A percentile compares a stretch with the other conserved stretches of the same genome.
Evolutionary conservation across 2,329 filamentous ascomycete species (phyloP).

Genomic region (Colletotrichum lini): DNA sequence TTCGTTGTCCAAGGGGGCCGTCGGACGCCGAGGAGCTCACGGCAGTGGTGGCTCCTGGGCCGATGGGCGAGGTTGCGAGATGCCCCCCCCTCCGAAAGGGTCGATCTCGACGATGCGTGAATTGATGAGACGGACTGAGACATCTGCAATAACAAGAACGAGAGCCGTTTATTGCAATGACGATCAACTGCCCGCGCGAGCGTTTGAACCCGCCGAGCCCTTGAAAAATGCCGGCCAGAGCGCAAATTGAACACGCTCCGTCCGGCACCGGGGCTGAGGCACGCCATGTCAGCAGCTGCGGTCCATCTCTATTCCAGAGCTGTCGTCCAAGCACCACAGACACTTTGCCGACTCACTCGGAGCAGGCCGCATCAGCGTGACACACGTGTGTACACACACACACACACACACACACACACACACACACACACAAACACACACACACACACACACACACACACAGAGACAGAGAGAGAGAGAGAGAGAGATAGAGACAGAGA

Average conservation of each 20-base stretch:
- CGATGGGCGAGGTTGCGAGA: slow-evolving; percentile 26
- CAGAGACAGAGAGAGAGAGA: no score
- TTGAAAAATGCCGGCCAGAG: not conserved
- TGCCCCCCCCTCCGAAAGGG: slow-evolving; percentile 32
- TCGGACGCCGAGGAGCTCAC: not conserved
- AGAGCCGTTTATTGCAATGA: slow-evolving; percentile 7
- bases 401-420: no score
- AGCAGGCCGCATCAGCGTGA: not conserved
- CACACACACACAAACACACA: no score
- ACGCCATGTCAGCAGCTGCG: slow-evolving; percentile 10
- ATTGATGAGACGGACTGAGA: slow-evolving; percentile 33
- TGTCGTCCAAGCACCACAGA: slow-evolving; percentile 15
- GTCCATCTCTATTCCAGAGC: not conserved
- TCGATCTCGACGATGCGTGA: not conserved
- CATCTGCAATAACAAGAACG: slow-evolving; percentile 28
- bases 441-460: no score
- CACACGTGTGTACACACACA: slow-evolving; percentile 15
- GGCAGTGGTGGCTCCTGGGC: no score
- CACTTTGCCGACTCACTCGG: not conserved
- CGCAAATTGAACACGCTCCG: not conserved
- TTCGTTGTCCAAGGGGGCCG: slow-evolving; percentile 8
- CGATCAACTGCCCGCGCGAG: slow-evolving; percentile 22
- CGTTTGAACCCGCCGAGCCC: slow-evolving; percentile 13
- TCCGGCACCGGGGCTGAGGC: not conserved
- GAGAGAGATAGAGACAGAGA: not conserved